Base-by-base conservation (phyloP, 441 rosid species). In the Erodium chrysanthum region DNA sequence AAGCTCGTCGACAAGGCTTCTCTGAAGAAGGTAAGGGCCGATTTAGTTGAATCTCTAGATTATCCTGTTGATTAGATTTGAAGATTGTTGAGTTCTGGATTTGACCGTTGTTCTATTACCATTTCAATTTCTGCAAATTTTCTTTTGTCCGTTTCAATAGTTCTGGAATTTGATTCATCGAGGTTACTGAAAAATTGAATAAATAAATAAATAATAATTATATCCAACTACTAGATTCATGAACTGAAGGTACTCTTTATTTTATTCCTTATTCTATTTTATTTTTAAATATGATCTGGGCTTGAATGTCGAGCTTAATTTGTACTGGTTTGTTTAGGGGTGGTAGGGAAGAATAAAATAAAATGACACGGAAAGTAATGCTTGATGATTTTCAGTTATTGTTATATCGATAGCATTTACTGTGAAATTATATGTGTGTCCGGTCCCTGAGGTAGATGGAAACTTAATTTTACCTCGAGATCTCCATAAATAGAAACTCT, bases 1-100 rank as follows among this genome's bases (percentile, higher is more conserved):
- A 52, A 73, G 18, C 75, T 70, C 67, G 73, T 70, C 56, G 70
- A 62, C 65, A 62, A 25, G 40, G 65, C 65, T 62, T 62, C 65
- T 25, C 35, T 62, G 17, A 62, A 68, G 71, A 22, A 23, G 0
- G 65, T 44, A 44, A 35, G 64, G 37, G 27, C 50, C 3, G 8
- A 20, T 18, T 31, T 40, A 20, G 5, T 18, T 10, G 25, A 56
- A 56, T 69, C 40, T 17, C 12, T 27, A 7, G 17, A 62, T 25
- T 25, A n/a, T 5, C 37, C 18, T 12, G 18, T 40, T 62, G 65
- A 27, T 27, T 62, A 27, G 37, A 3, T 62, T 12, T 8, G 33
- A 60, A 20, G 35, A 11, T 22, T 23, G 6, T 18, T 18, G 59
- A 2, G 44, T 8, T 37, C 44, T 27, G 12, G 44, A 37, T 37